These are phyloP conservation scores for Achlya hypogyna DNA, from an alignment of 352 stramenopile species.

Conservation along the genomic window DNA sequence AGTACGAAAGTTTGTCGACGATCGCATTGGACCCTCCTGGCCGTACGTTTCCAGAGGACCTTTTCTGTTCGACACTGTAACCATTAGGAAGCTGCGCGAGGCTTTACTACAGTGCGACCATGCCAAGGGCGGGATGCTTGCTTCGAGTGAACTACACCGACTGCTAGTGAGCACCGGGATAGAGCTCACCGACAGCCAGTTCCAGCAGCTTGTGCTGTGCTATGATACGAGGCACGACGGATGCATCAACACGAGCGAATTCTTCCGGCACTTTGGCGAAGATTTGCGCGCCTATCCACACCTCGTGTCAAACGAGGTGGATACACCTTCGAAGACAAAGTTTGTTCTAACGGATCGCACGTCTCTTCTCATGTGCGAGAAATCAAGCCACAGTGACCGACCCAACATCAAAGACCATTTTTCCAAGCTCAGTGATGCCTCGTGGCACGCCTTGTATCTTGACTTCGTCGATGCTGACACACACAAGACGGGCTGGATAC, in stretches of 20 bases:
- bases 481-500: constrained; percentile 48
- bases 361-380: constrained; percentile 19
- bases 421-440: constrained; percentile 40
- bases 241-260: constrained; percentile 48
- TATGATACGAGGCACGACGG: constrained; percentile 36
- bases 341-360: constrained; percentile 19
- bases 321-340: not conserved
- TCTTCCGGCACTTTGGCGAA: constrained; percentile 53
- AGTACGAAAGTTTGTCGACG: constrained; percentile 48
- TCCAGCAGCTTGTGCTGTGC: constrained; percentile 26
- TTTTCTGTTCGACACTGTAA: not conserved
- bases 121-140: constrained; percentile 36
- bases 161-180: constrained; percentile 44
- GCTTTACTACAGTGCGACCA: constrained; percentile 40
- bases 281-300: constrained; percentile 9
- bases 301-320: constrained; percentile 26
- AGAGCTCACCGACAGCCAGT: constrained; percentile 31
- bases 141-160: constrained; percentile 34
- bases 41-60: constrained; percentile 39
- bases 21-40: constrained; percentile 37
- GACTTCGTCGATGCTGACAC: constrained; percentile 52
- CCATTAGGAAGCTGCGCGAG: constrained; percentile 8
- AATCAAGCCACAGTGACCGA: constrained; percentile 8
- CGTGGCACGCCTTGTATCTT: constrained; percentile 55
- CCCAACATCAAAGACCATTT: constrained; percentile 54